Base-by-base conservation (phyloP, 2,329 filamentous ascomycete genomes). In the Neonectria neomacrospora region DNA sequence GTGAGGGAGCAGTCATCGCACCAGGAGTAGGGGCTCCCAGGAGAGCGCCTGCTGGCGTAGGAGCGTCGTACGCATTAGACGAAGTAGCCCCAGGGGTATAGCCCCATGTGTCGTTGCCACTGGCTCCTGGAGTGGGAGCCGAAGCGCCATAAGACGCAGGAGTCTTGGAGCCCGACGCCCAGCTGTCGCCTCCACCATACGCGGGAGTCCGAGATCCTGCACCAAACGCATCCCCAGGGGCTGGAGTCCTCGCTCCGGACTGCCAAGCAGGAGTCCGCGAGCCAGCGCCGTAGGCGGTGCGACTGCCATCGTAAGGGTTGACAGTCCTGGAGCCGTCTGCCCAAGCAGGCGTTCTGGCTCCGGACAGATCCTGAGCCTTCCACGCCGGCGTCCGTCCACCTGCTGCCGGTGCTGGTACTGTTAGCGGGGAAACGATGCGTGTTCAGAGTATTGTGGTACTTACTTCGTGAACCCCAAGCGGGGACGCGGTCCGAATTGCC, bases 261-360 rank as follows among this genome's bases (percentile, higher is more conserved):
- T 90, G 90, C 91, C 91, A 94, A 5, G 90, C 91, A 8, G 91
- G 91, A 1, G 91, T 94, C 56, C 91, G 88, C 51, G 86, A 85
- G 30, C 90, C 89, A 22, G 86, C 85, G 18, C 93, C 93, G 71
- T 97, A 96, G 2, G 92, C 88, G 16, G 93, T 94, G 48, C 90
- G 89, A 75, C 81, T 90, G 64, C 91, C 91, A 69, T 91, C 90
- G 71, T 92, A 92, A 1, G 90, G 90, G 74, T 90, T 90, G 65
- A 87, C 86, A 12, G 88, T 90, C 48, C 88, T 83, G 3, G 88
- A 90, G 7, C 89, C 89, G 72, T 91, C 88, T 20, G 84, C 84
- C 89, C 91, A 93, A 3, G 89, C 89, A 0, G 91, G 91, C 0
- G 91, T 93, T 55, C 90, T 86, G 7, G 85, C 85, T 34, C 86